Evolutionary conservation across 352 stramenopile species (phyloP).

Genomic region (Elongisporangium prolatum): DNA sequence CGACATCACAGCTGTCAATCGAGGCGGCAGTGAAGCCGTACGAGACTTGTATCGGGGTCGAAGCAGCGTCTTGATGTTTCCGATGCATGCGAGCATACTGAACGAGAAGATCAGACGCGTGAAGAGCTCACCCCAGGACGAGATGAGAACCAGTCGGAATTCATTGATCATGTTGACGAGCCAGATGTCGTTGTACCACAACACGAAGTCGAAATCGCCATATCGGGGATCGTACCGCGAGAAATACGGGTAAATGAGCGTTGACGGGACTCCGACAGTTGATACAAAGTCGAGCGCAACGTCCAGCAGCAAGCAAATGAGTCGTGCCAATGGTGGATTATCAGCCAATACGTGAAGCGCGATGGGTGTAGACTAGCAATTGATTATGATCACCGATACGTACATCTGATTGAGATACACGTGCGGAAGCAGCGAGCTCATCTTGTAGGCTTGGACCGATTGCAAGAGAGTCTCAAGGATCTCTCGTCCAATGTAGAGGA

Average conservation of each 20-base stretch:
- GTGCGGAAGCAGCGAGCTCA: constrained; percentile 18
- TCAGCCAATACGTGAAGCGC: constrained; percentile 10
- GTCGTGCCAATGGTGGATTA: constrained; percentile 13
- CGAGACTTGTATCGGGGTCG: constrained; percentile 1
- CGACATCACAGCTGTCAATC: constrained; percentile 7
- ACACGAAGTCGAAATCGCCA: constrained; percentile 9
- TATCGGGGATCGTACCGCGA: constrained; percentile 11
- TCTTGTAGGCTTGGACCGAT: constrained; percentile 19
- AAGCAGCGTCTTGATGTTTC: constrained; percentile 19
- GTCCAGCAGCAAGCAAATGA: constrained; percentile 27
- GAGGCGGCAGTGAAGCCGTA: neutral
- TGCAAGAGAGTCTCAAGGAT: constrained; percentile 19
- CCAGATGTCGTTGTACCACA: constrained; percentile 41
- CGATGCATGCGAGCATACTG: constrained; percentile 16
- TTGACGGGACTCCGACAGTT: constrained; percentile 25
- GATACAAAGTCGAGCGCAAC: constrained; percentile 29
- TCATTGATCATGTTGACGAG: constrained; percentile 34
- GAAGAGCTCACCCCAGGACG: constrained; percentile 19
- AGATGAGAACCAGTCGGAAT: constrained; percentile 36
- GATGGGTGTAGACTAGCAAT: constrained; percentile 34
- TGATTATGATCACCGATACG: constrained; percentile 17
- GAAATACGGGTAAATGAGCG: constrained; percentile 16
- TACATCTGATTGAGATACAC: constrained; percentile 19
- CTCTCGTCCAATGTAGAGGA: constrained; percentile 12
- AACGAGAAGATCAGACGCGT: constrained; percentile 24